phyloP scores from a whole-genome alignment of 108 stramenopile species.

The Nannochloropsis oceanica region DNA sequence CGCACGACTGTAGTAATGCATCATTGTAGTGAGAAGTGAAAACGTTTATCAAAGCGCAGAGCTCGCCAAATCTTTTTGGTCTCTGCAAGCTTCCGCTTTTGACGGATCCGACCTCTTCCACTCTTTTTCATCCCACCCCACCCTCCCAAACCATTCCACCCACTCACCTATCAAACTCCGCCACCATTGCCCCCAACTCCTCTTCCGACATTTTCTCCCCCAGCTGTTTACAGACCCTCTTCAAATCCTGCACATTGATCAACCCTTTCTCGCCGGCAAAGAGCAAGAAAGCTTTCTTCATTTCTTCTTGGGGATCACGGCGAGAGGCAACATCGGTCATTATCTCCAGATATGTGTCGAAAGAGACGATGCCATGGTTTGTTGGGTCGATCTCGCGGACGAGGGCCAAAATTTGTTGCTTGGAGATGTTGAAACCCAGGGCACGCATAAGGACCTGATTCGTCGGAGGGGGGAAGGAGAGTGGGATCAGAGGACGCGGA shows the following conservation, averaged over 20 bases:
- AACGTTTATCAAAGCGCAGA: too few species aligned
- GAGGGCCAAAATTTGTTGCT: background rate
- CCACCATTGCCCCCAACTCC: background rate
- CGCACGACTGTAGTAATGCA: too few species aligned
- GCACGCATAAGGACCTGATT: background rate
- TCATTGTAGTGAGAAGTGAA: too few species aligned
- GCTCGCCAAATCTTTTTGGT: too few species aligned
- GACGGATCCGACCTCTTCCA: too few species aligned
- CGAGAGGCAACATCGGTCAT: background rate
- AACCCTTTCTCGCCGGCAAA: background rate
- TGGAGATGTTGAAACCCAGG: background rate
- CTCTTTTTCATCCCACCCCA: too few species aligned
- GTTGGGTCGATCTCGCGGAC: background rate
- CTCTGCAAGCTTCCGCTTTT: too few species aligned
- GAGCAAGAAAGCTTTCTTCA: background rate
- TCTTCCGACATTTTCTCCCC: background rate
- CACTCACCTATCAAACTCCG: background rate
- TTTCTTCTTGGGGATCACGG: background rate
- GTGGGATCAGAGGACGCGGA: too few species aligned
- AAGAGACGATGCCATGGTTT: background rate
- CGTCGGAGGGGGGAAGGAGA: background rate
- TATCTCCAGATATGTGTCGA: background rate
- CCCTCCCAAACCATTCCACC: background rate
- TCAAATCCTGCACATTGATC: background rate
- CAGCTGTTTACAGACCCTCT: background rate